A percentile compares a stretch with the other conserved stretches of the same genome.
These are phyloP conservation scores for Penicillium turbatum DNA, from an alignment of 495 filamentous ascomycete species.

Conservation along the genomic window DNA sequence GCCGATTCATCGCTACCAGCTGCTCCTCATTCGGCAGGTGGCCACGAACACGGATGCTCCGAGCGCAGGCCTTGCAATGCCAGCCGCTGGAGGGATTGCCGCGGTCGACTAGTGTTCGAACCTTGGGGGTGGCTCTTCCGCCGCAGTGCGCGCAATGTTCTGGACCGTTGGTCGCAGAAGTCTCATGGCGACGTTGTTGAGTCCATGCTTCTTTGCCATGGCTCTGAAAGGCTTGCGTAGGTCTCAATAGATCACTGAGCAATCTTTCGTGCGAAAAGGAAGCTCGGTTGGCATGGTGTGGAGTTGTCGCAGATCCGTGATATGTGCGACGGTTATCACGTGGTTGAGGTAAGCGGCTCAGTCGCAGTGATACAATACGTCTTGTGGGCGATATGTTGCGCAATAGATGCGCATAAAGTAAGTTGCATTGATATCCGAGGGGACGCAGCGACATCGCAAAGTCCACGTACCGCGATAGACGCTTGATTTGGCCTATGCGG, in stretches of 20 bases:
- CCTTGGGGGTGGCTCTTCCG: neutral
- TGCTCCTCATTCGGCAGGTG: slow-evolving; percentile 4
- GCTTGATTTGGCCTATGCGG: neutral
- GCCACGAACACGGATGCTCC: neutral
- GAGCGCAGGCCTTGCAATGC: slow-evolving; percentile 3
- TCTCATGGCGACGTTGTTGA: neutral
- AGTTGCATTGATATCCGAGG: neutral
- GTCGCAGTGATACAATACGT: neutral
- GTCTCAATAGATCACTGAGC: neutral
- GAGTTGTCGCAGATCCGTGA: neutral
- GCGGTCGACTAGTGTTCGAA: neutral
- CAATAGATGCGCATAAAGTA: neutral
- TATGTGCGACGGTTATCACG: neutral
- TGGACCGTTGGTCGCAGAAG: neutral
- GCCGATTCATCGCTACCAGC: neutral
- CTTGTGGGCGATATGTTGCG: neutral
- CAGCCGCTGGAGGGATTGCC: neutral
- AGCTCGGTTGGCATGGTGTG: neutral
- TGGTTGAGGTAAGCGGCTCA: neutral
- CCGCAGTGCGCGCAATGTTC: slow-evolving; percentile 5
- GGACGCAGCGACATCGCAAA: slow-evolving; percentile 5
- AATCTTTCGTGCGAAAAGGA: neutral
- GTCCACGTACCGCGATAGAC: neutral
- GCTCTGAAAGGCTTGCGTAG: neutral
- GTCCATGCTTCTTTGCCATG: neutral